Conservation (phyloP, 176 grass and related monocot genomes). For the Elymus sibiricus region DNA sequence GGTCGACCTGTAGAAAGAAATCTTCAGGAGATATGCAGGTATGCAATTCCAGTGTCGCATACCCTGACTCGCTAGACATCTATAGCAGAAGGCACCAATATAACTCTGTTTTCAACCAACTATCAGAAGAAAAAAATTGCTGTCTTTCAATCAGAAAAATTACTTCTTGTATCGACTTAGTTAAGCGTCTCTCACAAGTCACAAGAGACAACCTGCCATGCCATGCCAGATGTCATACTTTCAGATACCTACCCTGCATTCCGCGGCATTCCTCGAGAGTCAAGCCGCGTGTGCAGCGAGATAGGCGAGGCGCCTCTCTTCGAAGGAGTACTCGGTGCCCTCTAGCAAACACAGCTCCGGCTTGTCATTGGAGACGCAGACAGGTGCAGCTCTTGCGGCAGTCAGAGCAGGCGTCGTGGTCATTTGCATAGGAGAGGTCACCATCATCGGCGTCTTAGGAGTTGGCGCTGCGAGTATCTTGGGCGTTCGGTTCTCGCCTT, state of each 20-base stretch:
- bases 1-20: background rate
- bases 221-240: background rate
- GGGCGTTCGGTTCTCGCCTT: constrained; percentile 50
- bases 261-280: background rate
- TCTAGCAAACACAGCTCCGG: constrained; percentile 8
- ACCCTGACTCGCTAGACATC: background rate
- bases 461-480: constrained; percentile 13
- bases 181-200: background rate
- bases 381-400: constrained; percentile 5
- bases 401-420: constrained; percentile 6
- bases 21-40: background rate
- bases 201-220: background rate
- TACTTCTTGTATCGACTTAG: constrained; percentile 11
- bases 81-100: background rate
- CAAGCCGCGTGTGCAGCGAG: constrained; percentile 27
- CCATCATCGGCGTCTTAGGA: constrained; percentile 35
- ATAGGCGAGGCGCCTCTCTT: constrained; percentile 61
- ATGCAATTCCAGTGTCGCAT: background rate
- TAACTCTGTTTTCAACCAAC: background rate
- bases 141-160: background rate
- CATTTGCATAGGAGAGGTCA: constrained; percentile 43
- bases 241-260: background rate
- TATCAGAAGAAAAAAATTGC: background rate
- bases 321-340: constrained; percentile 50
- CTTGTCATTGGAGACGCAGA: constrained; percentile 27